phyloP scores from a whole-genome alignment of 2,329 filamentous ascomycete genomes.

The Colletotrichum destructivum region DNA sequence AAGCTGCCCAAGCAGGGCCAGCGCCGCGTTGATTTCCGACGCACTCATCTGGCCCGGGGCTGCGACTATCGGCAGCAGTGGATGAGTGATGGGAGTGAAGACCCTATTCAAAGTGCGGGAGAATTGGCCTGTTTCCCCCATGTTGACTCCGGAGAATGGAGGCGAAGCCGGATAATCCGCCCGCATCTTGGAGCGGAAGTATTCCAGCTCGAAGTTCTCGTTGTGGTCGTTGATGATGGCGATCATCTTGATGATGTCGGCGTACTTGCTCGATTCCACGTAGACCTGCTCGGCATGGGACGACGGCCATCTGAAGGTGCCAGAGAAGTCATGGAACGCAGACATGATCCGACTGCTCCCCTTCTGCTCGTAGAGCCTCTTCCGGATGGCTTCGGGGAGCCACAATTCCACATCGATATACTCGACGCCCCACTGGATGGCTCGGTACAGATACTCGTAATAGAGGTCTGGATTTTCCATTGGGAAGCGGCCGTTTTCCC shows the following conservation, averaged over 20 bases:
- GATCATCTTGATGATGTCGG: slow-evolving; percentile 94
- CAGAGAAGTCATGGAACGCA: slow-evolving; percentile 92
- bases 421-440: slow-evolving; percentile 90
- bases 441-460: slow-evolving; percentile 84
- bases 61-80: slow-evolving; percentile 85
- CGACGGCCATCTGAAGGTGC: slow-evolving; percentile 87
- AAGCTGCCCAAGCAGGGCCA: slow-evolving; percentile 84
- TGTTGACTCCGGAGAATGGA: slow-evolving; percentile 87
- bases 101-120: slow-evolving; percentile 88
- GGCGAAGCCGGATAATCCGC: slow-evolving; percentile 78
- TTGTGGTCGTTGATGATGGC: slow-evolving; percentile 85
- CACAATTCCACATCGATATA: slow-evolving; percentile 93
- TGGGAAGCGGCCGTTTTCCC: slow-evolving; percentile 87
- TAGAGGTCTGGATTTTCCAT: slow-evolving; percentile 84
- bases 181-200: slow-evolving; percentile 85
- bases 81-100: slow-evolving; percentile 91
- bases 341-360: slow-evolving; percentile 90
- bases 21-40: slow-evolving; percentile 85
- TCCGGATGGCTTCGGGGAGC: slow-evolving; percentile 83
- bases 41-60: slow-evolving; percentile 89
- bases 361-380: slow-evolving; percentile 76
- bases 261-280: slow-evolving; percentile 78
- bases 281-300: slow-evolving; percentile 81
- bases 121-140: slow-evolving; percentile 88
- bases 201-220: slow-evolving; percentile 92